These are phyloP conservation scores for Tylopilus sp. DNA, from an alignment of 768 basidiomycete species.

Conservation along the genomic window DNA sequence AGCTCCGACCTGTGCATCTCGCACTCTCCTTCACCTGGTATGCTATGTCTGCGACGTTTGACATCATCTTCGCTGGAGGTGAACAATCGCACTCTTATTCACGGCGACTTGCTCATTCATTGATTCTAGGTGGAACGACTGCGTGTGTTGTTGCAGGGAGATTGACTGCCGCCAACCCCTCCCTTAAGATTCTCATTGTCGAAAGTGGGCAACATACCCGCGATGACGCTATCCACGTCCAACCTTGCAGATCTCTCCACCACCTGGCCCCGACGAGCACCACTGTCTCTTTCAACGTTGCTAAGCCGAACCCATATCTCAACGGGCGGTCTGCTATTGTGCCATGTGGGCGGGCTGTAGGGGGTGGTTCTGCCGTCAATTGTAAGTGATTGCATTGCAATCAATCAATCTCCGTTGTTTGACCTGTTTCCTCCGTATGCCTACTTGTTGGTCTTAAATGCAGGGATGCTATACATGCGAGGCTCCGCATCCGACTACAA, in stretches of 20 bases:
- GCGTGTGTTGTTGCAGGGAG: conserved; percentile 53
- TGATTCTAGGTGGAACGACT: conserved; percentile 40
- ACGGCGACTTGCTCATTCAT: neutral
- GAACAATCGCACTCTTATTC: neutral
- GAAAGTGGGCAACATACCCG: conserved; percentile 56
- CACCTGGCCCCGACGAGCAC: conserved; percentile 40
- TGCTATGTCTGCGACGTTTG: conserved; percentile 27
- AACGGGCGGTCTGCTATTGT: conserved; percentile 45
- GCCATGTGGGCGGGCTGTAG: conserved; percentile 48
- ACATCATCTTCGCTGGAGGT: conserved; percentile 61
- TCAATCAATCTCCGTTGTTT: accelerated
- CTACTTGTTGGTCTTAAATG: neutral
- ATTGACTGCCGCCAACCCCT: conserved; percentile 50
- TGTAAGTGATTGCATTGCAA: conserved; percentile 45
- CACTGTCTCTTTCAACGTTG: conserved; percentile 42
- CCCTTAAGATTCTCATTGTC: conserved; percentile 54
- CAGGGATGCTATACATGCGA: conserved; percentile 51
- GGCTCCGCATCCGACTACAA: conserved; percentile 62
- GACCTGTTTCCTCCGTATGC: neutral
- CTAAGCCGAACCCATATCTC: conserved; percentile 39
- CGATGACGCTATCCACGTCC: conserved; percentile 44
- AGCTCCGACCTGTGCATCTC: too few relatives aligned
- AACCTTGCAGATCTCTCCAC: conserved; percentile 49
- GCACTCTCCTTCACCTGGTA: too few relatives aligned
- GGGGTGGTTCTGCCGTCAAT: conserved; percentile 63